These are phyloP conservation scores for Moringa oleifera DNA, from an alignment of 345 rosid species.

Conservation along the genomic window DNA sequence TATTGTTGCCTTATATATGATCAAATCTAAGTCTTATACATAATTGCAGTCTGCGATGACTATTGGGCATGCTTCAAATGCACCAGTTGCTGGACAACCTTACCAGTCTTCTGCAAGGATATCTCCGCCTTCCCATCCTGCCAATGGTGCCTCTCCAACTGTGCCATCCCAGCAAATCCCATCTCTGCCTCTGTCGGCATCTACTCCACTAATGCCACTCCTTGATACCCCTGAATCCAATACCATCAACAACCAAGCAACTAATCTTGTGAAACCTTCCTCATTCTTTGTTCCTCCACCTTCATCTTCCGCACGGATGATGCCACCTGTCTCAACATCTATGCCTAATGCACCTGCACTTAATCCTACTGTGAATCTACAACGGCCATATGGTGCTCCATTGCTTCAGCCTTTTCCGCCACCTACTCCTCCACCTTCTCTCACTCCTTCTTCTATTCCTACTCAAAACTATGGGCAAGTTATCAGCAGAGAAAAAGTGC, in stretches of 20 bases:
- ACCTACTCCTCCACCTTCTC: constrained; percentile 83
- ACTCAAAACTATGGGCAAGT: constrained; percentile 35
- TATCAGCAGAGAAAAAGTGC: constrained; percentile 69
- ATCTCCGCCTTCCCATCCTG: constrained; percentile 39
- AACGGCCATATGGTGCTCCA: constrained; percentile 73
- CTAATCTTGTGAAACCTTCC: constrained; percentile 72
- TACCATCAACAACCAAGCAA: constrained; percentile 29
- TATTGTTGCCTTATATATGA: background rate
- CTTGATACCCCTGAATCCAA: constrained; percentile 43
- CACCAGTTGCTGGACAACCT: constrained; percentile 36
- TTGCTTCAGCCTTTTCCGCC: constrained; percentile 96
- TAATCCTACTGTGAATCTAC: constrained; percentile 44
- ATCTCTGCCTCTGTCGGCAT: constrained; percentile 38
- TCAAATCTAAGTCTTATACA: constrained; percentile 9
- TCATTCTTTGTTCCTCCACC: constrained; percentile 53
- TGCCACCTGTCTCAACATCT: constrained; percentile 46
- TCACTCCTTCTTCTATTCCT: constrained; percentile 48
- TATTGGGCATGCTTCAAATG: constrained; percentile 41
- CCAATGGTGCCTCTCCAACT: constrained; percentile 27
- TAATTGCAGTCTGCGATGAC: constrained; percentile 61
- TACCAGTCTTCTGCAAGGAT: constrained; percentile 40
- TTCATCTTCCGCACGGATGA: constrained; percentile 30
- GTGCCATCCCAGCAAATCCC: constrained; percentile 45
- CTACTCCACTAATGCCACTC: constrained; percentile 41
- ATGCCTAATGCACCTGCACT: constrained; percentile 55